Evolutionary conservation across 441 rosid genomes (phyloP).

Genomic region (Eruca vesicaria): DNA sequence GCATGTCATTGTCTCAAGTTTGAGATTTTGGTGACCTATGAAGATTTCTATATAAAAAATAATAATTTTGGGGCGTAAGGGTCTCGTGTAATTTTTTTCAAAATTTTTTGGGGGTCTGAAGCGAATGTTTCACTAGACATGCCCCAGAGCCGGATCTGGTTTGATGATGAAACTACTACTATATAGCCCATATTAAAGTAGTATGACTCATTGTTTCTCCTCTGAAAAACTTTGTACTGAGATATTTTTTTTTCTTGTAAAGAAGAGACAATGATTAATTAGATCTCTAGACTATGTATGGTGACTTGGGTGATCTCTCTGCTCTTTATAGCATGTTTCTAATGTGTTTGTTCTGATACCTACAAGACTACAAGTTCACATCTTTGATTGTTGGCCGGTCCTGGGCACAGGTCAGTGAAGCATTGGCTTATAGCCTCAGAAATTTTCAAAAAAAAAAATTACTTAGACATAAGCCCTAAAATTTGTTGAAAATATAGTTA

Average conservation of each 20-base stretch:
- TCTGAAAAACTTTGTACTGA: background rate
- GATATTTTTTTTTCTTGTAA: background rate
- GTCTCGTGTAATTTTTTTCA: no score
- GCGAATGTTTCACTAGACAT: no score
- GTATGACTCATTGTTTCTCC: background rate
- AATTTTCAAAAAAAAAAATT: no score
- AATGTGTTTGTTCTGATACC: background rate
- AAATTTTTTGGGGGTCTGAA: no score
- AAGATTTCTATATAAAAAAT: no score
- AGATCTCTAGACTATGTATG: background rate
- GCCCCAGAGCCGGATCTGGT: no score
- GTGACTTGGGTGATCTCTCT: background rate
- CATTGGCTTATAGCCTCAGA: no score
- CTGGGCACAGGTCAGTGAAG: no score
- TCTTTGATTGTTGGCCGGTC: slow-evolving; percentile 12
- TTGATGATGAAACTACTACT: background rate
- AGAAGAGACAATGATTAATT: background rate
- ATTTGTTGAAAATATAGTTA: no score
- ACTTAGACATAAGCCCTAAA: no score
- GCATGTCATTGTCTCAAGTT: background rate
- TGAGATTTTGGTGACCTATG: no score
- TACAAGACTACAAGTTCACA: background rate
- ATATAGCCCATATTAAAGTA: background rate
- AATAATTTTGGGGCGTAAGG: no score
- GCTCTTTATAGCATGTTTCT: background rate